These are phyloP conservation scores for Vishniacozyma victoriae DNA, from an alignment of 768 basidiomycete genomes.

Conservation along the genomic window DNA sequence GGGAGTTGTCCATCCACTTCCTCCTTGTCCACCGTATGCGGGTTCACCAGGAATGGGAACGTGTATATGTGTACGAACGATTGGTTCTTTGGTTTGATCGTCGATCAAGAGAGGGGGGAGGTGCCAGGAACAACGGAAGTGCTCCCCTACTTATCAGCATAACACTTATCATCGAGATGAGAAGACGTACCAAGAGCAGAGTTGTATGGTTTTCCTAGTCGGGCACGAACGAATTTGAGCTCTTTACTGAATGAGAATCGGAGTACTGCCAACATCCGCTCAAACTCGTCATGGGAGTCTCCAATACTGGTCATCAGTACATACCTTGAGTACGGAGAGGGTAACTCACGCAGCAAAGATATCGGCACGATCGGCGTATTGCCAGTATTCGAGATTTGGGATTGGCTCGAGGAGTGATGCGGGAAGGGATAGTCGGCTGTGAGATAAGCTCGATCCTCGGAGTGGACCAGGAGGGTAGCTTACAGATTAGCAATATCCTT, in stretches of 20 bases:
- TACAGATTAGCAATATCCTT: conserved; percentile 76
- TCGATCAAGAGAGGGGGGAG: conserved; percentile 44
- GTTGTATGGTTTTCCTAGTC: conserved; percentile 77
- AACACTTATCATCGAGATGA: no score
- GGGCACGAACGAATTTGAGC: conserved; percentile 84
- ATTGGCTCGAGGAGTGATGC: conserved; percentile 88
- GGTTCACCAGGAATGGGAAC: conserved; percentile 40
- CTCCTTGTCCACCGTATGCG: conserved; percentile 38
- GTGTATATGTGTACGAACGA: conserved; percentile 45
- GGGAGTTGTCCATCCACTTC: conserved; percentile 39
- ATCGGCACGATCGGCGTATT: conserved; percentile 85
- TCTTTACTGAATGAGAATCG: conserved; percentile 88
- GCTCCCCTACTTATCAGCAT: conserved; percentile 48
- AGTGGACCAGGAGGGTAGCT: neutral
- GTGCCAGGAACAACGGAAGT: conserved; percentile 49
- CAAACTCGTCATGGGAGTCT: conserved; percentile 84
- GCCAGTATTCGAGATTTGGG: conserved; percentile 95
- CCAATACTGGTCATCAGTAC: conserved; percentile 61
- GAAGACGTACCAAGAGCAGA: conserved; percentile 39
- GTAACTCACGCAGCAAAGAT: conserved; percentile 73
- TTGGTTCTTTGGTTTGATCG: conserved; percentile 40
- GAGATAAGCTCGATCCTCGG: conserved; percentile 1
- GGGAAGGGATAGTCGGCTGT: conserved; percentile 82
- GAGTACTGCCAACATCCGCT: conserved; percentile 86
- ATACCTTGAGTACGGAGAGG: neutral